Conservation (phyloP, 257 asterid species). For the Striga asiatica region DNA sequence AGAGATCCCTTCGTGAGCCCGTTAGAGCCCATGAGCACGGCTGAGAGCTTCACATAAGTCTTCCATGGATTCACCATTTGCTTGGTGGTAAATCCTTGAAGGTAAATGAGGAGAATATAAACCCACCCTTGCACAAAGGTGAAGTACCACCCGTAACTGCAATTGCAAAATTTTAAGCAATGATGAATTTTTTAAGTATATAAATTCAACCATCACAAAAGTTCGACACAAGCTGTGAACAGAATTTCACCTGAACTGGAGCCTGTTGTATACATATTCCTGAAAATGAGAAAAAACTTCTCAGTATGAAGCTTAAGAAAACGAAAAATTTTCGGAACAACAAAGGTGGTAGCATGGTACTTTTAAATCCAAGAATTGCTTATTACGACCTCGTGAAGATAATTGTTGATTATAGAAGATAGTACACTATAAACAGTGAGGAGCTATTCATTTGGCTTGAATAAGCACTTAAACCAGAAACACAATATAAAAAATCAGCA, state of each 20-base stretch:
- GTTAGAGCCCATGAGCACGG: conserved; percentile 85
- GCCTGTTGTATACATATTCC: conserved; percentile 94
- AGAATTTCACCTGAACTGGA: conserved; percentile 66
- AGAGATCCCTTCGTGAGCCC: conserved; percentile 88
- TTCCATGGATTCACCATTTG: conserved; percentile 97
- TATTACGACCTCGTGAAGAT: no score
- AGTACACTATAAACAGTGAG: no score
- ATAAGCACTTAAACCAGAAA: no score
- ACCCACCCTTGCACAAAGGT: conserved; percentile 97
- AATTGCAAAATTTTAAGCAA: no score
- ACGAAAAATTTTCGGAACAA: not conserved
- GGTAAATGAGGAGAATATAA: conserved; percentile 50
- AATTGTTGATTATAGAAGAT: no score
- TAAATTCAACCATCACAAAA: not conserved
- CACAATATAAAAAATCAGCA: no score
- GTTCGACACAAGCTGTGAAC: not conserved
- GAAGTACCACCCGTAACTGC: conserved; percentile 94
- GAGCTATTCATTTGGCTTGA: no score
- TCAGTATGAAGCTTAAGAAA: conserved; percentile 1
- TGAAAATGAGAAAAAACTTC: conserved; percentile 25
- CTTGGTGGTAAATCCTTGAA: conserved; percentile 78
- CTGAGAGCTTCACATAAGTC: conserved; percentile 77
- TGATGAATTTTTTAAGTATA: not conserved
- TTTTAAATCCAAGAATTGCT: no score
- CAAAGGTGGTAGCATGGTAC: no score